These are phyloP conservation scores for Metarhizium guizhouense DNA, from an alignment of 2,329 filamentous ascomycete species.

Conservation along the genomic window DNA sequence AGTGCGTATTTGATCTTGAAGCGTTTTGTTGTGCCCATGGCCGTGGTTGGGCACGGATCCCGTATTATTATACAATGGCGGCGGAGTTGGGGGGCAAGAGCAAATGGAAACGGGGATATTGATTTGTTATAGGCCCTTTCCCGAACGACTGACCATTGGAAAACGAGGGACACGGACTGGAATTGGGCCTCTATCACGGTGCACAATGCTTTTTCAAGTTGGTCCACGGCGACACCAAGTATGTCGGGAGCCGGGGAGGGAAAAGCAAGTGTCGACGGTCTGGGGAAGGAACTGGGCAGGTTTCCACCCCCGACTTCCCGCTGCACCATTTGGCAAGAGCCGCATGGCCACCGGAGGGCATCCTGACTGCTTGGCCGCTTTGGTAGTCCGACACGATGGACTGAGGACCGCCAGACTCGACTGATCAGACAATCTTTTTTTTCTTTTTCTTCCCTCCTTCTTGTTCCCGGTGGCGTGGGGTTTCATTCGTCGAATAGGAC, in stretches of 20 bases:
- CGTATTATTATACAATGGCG: background rate
- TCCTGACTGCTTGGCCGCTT: background rate
- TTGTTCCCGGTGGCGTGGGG: background rate
- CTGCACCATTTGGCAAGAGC: background rate
- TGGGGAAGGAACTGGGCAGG: background rate
- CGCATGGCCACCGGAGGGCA: constrained; percentile 1
- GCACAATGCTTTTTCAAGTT: background rate
- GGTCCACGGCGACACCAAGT: too few species aligned
- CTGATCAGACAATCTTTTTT: background rate
- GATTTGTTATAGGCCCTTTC: background rate
- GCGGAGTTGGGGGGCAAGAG: background rate
- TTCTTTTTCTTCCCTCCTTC: background rate
- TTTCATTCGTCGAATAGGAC: background rate
- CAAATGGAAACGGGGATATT: background rate
- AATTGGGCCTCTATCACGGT: background rate
- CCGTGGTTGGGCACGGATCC: background rate
- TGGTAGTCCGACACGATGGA: too few species aligned
- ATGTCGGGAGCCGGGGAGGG: background rate
- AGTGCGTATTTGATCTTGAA: background rate
- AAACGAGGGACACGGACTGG: background rate
- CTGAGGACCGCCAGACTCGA: background rate
- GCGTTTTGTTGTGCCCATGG: background rate
- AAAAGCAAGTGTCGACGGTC: background rate
- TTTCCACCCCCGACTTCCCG: background rate
- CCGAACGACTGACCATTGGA: background rate